Evolutionary conservation across 2,329 filamentous ascomycete genomes (phyloP), one percentile per base, ranked within the genome.

Genomic region (Plenodomus lindquistii): DNA sequence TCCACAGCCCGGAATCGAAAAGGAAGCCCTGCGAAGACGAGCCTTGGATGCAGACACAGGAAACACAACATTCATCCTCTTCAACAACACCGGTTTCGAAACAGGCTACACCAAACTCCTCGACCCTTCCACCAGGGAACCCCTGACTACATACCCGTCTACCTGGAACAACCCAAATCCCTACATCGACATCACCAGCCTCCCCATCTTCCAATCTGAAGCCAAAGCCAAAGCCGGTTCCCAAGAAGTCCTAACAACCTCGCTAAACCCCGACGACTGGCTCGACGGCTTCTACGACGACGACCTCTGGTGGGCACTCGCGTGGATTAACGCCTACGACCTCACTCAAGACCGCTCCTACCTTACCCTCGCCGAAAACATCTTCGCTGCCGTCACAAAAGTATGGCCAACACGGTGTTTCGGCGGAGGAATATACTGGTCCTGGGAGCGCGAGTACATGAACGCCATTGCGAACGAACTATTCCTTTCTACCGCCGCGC

Each of bases 401-500:
- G 59, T 54, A 1, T 71, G 69, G 67, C 63, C 63, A 3, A 68
- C 71, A 1, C 69, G 71, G 2, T 80, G 75, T 63, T 72, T 75
- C 18, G 73, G 73, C 37, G 76, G 77, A 21, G 77, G 78, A 15
- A 72, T 82, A 43, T 80, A 73, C 62, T 81, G 78, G 76, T 75
- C 75, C 49, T 73, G 73, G 40, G 54, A 68, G 1, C 68, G 76
- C 21, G 66, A 69, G 2, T 79, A 80, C 49, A 72, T 78, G 38
- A 81, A 79, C 50, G 79, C 81, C 1, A 81, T 85, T 24, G 74
- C 79, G 2, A 85, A 84, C 48, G 80, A 81, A 54, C 75, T 85
- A 2, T 84, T 82, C 61, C 65, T 85, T 2, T 76, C 75, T 2
- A 73, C 80, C 0, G 81, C 81, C 2, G 80, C 81, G 7, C 78